Conservation (phyloP, 495 filamentous ascomycete genomes). For the Cenococcum geophilum region DNA sequence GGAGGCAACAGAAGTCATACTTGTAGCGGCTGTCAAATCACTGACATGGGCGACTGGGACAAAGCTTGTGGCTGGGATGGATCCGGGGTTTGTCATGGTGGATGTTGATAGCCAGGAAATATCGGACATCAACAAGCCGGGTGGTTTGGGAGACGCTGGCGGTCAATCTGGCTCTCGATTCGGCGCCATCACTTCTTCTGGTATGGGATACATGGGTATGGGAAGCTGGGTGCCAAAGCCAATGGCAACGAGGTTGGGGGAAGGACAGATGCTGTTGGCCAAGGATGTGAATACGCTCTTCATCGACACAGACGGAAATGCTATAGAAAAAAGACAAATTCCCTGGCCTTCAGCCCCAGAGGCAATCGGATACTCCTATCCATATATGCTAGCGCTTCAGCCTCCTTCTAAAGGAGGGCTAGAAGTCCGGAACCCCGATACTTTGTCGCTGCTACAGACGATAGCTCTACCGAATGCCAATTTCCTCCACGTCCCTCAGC, state of each 20-base stretch:
- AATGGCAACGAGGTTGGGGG: slow-evolving; percentile 70
- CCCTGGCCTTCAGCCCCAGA: slow-evolving; percentile 88
- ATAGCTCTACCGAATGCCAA: slow-evolving; percentile 73
- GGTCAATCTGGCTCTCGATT: slow-evolving; percentile 58
- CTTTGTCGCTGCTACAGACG: slow-evolving; percentile 76
- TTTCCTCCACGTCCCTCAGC: slow-evolving; percentile 85
- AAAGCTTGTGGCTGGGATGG: slow-evolving; percentile 78
- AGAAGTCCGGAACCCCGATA: slow-evolving; percentile 90
- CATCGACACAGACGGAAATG: slow-evolving; percentile 73
- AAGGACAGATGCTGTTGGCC: slow-evolving; percentile 79
- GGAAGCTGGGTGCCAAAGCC: slow-evolving; percentile 86
- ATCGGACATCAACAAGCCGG: slow-evolving; percentile 73
- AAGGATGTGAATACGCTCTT: slow-evolving; percentile 97
- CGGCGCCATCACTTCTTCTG: slow-evolving; percentile 60
- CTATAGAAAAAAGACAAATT: slow-evolving; percentile 77
- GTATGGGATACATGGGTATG: slow-evolving; percentile 94
- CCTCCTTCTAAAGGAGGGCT: slow-evolving; percentile 75
- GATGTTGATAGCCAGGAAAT: slow-evolving; percentile 67
- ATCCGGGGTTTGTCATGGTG: slow-evolving; percentile 79
- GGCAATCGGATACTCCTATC: slow-evolving; percentile 89
- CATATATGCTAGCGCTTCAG: slow-evolving; percentile 85
- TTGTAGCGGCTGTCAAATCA: slow-evolving; percentile 72
- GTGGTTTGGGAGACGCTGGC: slow-evolving; percentile 61
- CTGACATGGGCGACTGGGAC: slow-evolving; percentile 86
- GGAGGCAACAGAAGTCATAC: slow-evolving; percentile 67